Percentiles rank a stretch among this genome's conserved stretches.
phyloP scores from a whole-genome alignment of 1,284 basidiomycete genomes.

The Melampsora occidentalis region DNA sequence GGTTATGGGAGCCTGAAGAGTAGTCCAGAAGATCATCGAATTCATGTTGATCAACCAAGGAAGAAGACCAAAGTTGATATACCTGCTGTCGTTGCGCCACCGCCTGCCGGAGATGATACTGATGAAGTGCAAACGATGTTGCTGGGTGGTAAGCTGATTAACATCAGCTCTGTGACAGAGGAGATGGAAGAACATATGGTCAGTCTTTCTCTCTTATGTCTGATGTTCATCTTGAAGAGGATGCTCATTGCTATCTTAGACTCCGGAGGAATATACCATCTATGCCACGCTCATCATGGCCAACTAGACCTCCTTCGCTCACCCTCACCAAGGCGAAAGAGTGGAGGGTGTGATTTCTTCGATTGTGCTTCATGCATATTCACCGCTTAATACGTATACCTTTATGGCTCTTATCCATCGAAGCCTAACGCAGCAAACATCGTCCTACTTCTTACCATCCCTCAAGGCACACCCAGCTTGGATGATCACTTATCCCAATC shows the following conservation, averaged over 20 bases:
- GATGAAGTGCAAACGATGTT: conserved; percentile 13
- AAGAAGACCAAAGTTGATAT: conserved; percentile 15
- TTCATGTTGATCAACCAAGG: not conserved
- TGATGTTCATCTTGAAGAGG: not conserved
- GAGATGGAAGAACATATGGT: conserved; percentile 32
- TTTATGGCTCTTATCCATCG: too few species aligned
- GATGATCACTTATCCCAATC: too few species aligned
- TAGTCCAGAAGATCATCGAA: not conserved
- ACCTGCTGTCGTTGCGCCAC: not conserved
- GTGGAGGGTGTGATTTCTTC: too few species aligned
- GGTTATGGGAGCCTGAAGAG: not conserved
- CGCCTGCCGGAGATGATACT: not conserved
- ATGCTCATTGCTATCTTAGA: conserved; percentile 4
- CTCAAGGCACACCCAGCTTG: too few species aligned
- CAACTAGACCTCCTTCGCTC: not conserved
- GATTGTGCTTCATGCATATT: too few species aligned
- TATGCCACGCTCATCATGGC: conserved; percentile 16
- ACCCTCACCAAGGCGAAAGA: too few species aligned
- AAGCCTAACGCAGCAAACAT: too few species aligned
- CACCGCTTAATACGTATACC: too few species aligned
- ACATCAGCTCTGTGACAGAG: conserved; percentile 25
- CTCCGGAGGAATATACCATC: conserved; percentile 31
- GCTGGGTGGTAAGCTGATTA: conserved; percentile 37
- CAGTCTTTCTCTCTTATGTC: not conserved
- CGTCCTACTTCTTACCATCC: too few species aligned